Percentiles rank a stretch among this genome's conserved stretches.
phyloP scores from a whole-genome alignment of 495 filamentous ascomycete species.

The Venustampulla echinocandica region DNA sequence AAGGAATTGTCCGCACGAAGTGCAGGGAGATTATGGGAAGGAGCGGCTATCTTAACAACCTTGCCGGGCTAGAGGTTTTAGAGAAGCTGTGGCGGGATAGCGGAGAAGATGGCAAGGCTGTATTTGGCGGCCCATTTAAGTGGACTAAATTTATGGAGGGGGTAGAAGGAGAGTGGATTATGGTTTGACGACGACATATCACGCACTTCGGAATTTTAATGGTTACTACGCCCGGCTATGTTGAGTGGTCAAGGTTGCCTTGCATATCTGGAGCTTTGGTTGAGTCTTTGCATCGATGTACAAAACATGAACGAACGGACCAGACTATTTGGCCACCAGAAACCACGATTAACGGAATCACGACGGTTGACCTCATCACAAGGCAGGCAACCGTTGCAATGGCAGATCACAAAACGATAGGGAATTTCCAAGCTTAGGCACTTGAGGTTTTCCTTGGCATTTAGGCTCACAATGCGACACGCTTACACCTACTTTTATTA shows the following conservation, averaged over 20 bases:
- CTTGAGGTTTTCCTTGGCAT: no score
- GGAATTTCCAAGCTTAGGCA: no score
- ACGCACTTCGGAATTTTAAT: no score
- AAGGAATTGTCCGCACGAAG: constrained; percentile 64
- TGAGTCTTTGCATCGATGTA: no score
- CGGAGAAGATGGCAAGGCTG: constrained; percentile 22
- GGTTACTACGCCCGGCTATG: not conserved
- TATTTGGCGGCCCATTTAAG: constrained; percentile 48
- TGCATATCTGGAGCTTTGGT: not conserved
- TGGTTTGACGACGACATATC: constrained; percentile 56
- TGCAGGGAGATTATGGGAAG: constrained; percentile 81
- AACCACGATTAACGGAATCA: no score
- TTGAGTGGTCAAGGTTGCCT: not conserved
- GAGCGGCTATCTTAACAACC: constrained; percentile 86
- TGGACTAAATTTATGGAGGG: constrained; percentile 73
- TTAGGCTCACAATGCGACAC: no score
- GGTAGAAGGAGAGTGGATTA: constrained; percentile 78
- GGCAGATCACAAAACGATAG: no score
- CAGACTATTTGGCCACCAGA: no score
- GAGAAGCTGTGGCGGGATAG: constrained; percentile 71
- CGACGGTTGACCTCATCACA: no score
- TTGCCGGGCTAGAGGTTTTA: constrained; percentile 74
- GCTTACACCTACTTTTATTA: no score
- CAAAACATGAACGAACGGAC: no score
- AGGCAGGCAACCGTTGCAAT: no score